A percentile compares a stretch with the other conserved stretches of the same genome.
Conservation (phyloP, 2,329 filamentous ascomycete genomes). For the Ophiosphaerella narmari region DNA sequence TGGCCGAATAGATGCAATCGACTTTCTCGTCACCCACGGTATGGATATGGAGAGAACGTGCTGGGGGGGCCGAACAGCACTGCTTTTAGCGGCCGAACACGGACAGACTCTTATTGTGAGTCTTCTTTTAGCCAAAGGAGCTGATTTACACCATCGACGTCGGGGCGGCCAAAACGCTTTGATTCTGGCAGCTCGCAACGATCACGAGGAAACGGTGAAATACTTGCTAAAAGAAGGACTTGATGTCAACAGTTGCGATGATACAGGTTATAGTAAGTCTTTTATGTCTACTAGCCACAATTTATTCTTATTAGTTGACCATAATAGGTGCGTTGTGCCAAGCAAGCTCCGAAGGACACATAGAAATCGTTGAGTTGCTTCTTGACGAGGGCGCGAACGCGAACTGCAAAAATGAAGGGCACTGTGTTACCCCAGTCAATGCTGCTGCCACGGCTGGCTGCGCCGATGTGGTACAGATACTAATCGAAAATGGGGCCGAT, state of each 20-base stretch:
- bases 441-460: conserved; percentile 17
- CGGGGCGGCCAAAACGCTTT: conserved; percentile 16
- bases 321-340: conserved; percentile 16
- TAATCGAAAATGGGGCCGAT: conserved; percentile 18
- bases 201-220: conserved; percentile 17
- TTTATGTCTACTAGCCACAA: not conserved
- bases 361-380: conserved; percentile 18
- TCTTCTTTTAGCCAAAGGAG: conserved; percentile 23
- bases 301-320: conserved; percentile 1
- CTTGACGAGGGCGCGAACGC: conserved; percentile 23
- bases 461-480: conserved; percentile 12
- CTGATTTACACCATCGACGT: conserved; percentile 15
- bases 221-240: conserved; percentile 18
- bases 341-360: conserved; percentile 16
- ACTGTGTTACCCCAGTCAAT: conserved; percentile 17
- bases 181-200: conserved; percentile 19
- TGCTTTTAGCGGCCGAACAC: conserved; percentile 23
- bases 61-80: conserved; percentile 18
- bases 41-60: conserved; percentile 22
- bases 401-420: conserved; percentile 7
- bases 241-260: conserved; percentile 15
- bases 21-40: conserved; percentile 18
- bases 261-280: conserved; percentile 17
- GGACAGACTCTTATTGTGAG: conserved; percentile 19
- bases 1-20: conserved; percentile 17